A percentile compares a stretch with the other conserved stretches of the same genome.
Evolutionary conservation across 805 yeast genomes (phyloP).

Genomic region (Soucietia sequanensis): DNA sequence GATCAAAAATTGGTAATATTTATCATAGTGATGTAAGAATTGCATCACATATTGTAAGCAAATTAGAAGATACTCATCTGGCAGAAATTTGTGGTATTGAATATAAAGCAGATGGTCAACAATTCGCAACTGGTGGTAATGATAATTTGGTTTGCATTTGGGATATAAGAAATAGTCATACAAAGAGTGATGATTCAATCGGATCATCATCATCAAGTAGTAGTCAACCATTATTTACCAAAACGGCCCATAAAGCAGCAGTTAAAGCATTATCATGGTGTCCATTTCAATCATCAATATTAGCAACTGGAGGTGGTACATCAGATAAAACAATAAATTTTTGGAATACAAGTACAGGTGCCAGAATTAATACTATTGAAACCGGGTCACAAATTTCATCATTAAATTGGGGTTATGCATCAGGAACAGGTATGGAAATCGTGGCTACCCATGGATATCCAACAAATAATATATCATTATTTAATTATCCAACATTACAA

Average conservation of each 20-base stretch:
- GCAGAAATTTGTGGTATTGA: conserved; percentile 94
- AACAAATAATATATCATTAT: conserved; percentile 74
- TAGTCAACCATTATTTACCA: conserved; percentile 62
- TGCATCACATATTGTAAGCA: conserved; percentile 69
- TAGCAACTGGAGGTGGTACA: conserved; percentile 98
- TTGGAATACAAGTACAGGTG: conserved; percentile 93
- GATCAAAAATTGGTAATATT: conserved; percentile 81
- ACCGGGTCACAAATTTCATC: conserved; percentile 96
- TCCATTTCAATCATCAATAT: conserved; percentile 74
- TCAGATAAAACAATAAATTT: conserved; percentile 85
- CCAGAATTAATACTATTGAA: conserved; percentile 79
- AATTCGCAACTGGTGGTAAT: conserved; percentile 90
- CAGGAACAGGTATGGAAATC: conserved; percentile 74
- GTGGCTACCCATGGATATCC: conserved; percentile 96
- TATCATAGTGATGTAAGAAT: conserved; percentile 89
- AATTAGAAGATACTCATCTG: conserved; percentile 51
- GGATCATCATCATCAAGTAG: conserved; percentile 6
- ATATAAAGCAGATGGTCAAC: conserved; percentile 81
- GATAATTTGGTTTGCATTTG: conserved; percentile 91
- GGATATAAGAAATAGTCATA: conserved; percentile 65
- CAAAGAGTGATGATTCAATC: conserved; percentile 22
- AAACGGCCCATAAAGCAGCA: conserved; percentile 86
- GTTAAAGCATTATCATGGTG: conserved; percentile 96
- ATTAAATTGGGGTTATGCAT: conserved; percentile 81
- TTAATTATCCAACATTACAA: conserved; percentile 81